phyloP scores from a whole-genome alignment of 1,284 basidiomycete genomes.

The Ustilago cynodontis region DNA sequence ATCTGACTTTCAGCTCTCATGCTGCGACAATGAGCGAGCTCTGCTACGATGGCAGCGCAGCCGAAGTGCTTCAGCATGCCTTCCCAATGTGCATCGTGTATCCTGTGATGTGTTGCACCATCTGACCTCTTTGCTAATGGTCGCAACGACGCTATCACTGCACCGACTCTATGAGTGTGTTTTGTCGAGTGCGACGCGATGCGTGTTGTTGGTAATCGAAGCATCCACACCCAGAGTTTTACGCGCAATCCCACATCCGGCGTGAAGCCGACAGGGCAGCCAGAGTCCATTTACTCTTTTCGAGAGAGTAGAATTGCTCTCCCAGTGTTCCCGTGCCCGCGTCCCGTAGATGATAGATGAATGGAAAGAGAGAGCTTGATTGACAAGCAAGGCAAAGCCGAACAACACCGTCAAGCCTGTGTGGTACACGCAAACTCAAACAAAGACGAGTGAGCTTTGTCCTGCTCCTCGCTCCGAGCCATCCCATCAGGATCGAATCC shows the following conservation, averaged over 20 bases:
- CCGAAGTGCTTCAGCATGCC: neutral
- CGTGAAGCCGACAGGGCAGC: neutral
- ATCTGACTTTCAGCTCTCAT: neutral
- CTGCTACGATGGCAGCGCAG: neutral
- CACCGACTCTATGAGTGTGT: no score
- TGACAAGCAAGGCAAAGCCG: neutral
- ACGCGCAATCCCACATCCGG: neutral
- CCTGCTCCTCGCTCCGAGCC: neutral
- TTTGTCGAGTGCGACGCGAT: no score
- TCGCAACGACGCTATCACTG: no score
- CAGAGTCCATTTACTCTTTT: neutral
- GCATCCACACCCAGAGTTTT: conserved; percentile 11
- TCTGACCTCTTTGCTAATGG: no score
- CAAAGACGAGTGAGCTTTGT: neutral
- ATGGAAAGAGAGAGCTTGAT: neutral
- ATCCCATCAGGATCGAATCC: no score
- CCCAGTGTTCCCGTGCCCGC: no score
- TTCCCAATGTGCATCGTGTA: no score
- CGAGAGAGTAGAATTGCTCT: no score
- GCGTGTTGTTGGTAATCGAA: neutral
- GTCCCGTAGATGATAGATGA: conserved; percentile 20
- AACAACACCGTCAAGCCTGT: neutral
- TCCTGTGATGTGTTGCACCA: neutral
- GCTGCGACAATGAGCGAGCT: no score
- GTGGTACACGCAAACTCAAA: neutral